Evolutionary conservation across 768 basidiomycete species (phyloP).

Genomic region (Infundibulicybe gibba): DNA sequence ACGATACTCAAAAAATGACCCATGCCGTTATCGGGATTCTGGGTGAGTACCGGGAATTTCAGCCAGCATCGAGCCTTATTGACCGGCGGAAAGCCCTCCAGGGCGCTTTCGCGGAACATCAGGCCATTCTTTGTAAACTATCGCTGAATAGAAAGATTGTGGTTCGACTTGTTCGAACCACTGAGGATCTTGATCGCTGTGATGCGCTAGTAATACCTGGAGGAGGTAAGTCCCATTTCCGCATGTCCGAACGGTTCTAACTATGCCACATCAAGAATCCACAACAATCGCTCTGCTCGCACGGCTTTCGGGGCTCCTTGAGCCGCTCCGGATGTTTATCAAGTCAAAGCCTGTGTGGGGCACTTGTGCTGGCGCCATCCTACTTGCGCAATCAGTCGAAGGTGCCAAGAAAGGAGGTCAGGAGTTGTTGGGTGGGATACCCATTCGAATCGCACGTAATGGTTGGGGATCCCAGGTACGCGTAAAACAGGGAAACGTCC

Average conservation of each 20-base stretch:
- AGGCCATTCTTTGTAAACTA: conserved; percentile 60
- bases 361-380: conserved; percentile 93
- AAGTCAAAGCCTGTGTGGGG: conserved; percentile 83
- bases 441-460: conserved; percentile 79
- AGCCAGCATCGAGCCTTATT: conserved; percentile 2
- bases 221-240: conserved; percentile 51
- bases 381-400: conserved; percentile 71
- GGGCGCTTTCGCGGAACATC: conserved; percentile 90
- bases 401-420: conserved; percentile 86
- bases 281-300: conserved; percentile 87
- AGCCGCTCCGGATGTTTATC: conserved; percentile 77
- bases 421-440: conserved; percentile 78
- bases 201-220: conserved; percentile 92
- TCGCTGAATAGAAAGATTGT: conserved; percentile 39
- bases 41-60: conserved; percentile 29
- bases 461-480: conserved; percentile 91
- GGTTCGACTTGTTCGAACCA: conserved; percentile 63
- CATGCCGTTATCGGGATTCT: conserved; percentile 44
- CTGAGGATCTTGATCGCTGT: conserved; percentile 70
- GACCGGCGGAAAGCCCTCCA: conserved; percentile 68
- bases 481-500: neutral
- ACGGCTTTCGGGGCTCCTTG: conserved; percentile 68
- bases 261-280: conserved; percentile 53
- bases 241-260: neutral
- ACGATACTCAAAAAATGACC: too few species aligned